A percentile compares a stretch with the other conserved stretches of the same genome.
phyloP scores from a whole-genome alignment of 2,329 filamentous ascomycete genomes.

The Colletotrichum sublineola region DNA sequence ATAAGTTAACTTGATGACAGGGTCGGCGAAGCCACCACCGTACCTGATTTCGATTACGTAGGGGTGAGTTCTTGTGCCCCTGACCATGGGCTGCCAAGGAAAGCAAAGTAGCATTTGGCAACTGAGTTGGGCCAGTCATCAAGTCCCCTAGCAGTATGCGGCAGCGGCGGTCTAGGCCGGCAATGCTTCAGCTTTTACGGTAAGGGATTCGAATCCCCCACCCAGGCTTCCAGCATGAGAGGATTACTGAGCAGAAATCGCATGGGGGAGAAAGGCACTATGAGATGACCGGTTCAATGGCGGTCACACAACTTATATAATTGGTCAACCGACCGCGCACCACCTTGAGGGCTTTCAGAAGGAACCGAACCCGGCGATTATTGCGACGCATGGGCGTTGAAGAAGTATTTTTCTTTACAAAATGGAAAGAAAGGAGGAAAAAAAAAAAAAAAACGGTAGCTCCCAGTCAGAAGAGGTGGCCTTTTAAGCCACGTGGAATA shows the following conservation, averaged over 20 bases:
- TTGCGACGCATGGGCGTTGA: slow-evolving; percentile 1
- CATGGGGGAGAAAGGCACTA: slow-evolving; percentile 8
- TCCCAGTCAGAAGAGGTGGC: not conserved
- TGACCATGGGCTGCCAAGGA: not conserved
- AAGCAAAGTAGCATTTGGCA: not conserved
- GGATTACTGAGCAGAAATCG: slow-evolving; percentile 33
- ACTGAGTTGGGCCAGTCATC: not conserved
- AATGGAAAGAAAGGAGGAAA: no score
- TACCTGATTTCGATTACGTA: not conserved
- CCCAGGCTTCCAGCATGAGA: not conserved
- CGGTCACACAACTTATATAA: not conserved
- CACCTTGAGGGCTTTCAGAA: not conserved
- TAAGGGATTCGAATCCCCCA: slow-evolving; percentile 6
- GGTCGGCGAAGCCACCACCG: not conserved
- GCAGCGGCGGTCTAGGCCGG: not conserved
- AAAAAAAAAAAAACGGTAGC: not conserved
- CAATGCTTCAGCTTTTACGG: not conserved
- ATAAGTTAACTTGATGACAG: not conserved
- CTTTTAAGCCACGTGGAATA: no score
- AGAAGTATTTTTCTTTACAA: no score
- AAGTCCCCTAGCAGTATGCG: not conserved
- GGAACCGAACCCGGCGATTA: not conserved
- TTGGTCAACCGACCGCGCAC: not conserved
- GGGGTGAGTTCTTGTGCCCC: not conserved
- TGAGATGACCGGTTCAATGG: slow-evolving; percentile 2